A percentile compares a stretch with the other conserved stretches of the same genome.
These are phyloP conservation scores for Ambispora gerdemannii DNA, from an alignment of 192 early-diverging fungal genomes.

Conservation along the genomic window DNA sequence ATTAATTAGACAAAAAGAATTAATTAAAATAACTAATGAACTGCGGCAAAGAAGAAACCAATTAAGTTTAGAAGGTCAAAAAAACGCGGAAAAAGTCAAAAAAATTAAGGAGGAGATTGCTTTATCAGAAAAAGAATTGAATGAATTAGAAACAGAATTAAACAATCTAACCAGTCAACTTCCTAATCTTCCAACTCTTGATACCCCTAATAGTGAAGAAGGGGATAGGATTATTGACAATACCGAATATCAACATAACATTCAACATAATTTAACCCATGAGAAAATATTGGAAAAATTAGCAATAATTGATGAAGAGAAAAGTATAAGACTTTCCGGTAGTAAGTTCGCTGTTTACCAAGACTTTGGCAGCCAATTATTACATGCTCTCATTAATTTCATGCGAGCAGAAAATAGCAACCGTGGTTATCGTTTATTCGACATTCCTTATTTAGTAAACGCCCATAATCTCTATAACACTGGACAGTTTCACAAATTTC, in stretches of 20 bases:
- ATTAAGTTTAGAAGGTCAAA: constrained; percentile 7
- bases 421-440: constrained; percentile 15
- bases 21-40: not conserved
- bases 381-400: constrained; percentile 13
- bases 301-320: constrained; percentile 12
- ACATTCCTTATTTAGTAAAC: constrained; percentile 8
- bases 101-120: constrained; percentile 12
- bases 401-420: constrained; percentile 12
- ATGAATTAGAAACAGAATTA: constrained; percentile 5
- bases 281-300: constrained; percentile 18
- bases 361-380: constrained; percentile 1
- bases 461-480: constrained; percentile 8
- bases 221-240: constrained; percentile 8
- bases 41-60: constrained; percentile 1
- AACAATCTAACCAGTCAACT: constrained; percentile 11
- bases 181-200: constrained; percentile 22
- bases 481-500: constrained; percentile 14
- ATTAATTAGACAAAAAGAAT: constrained; percentile 14
- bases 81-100: constrained; percentile 12
- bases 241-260: constrained; percentile 10
- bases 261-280: constrained; percentile 18
- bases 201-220: constrained; percentile 14
- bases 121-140: constrained; percentile 9
- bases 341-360: constrained; percentile 17
- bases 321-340: constrained; percentile 13